Base-by-base conservation (phyloP, 1,284 basidiomycete genomes). In the Vanrija sp. region DNA sequence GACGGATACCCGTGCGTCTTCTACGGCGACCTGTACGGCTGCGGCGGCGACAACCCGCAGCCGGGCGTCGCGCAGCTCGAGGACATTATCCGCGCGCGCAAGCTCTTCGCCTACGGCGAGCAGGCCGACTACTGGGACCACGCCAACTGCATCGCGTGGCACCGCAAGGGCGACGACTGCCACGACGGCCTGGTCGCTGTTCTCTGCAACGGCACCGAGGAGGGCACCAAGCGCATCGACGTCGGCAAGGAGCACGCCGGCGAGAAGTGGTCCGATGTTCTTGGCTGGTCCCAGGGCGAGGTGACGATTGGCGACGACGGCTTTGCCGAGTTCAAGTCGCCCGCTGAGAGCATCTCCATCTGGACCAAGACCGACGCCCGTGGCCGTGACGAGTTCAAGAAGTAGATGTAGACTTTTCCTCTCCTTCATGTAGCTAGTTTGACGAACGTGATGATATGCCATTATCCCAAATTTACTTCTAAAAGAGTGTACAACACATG, bases 1-100 rank as follows among this genome's bases (percentile, higher is more conserved):
- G 80, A 83, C 52, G 94, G 94, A n/a, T 85, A 93, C 72, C 94
- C 94, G 81, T 93, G 91, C 66, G 84, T 96, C 27, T 97, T 97
- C 76, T 91, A 91, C 59, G 92, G 92, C 8, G 94, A 97, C 74
- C 70, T 95, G 22, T 71, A 81, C 63, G 82, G 82, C 16, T 77
- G 74, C 50, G 78, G 77, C 4, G 78, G 79, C 15, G 75, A 78
- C 22, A 78, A 79, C 59, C 78, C 79, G 2, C 78, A 80, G 56
- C 47, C 71, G 52, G 72, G 73, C 9, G 74, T 78, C 24, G 61
- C 53, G 23, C 79, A 80, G 67, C 72, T 82, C 6, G 78, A 73
- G 14, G 81, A 82, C 64, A 64, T 83, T 38, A 69, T 83, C 51
- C 69, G 78, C 20, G 75, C 77, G 4, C 70, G 81, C 45, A 81